Evolutionary conservation across 305 asterid genomes (phyloP), one percentile per base, ranked within the genome.

Genomic region (Withania somnifera): DNA sequence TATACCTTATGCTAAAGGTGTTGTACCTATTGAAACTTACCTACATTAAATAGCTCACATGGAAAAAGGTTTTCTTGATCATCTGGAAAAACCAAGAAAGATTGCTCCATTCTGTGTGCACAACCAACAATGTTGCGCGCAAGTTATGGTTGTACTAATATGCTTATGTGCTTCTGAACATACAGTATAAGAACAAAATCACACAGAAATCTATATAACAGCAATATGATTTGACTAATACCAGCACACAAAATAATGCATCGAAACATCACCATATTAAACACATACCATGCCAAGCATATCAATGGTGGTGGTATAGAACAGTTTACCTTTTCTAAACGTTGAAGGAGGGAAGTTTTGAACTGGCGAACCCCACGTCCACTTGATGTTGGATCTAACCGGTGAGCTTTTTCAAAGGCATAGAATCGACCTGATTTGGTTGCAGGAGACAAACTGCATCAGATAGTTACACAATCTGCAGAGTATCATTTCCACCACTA

Each of bases 361-460:
- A 96, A 96, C 82, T 96, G 99, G 52, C 99, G 99, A 88, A 96
- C 99, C 64, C 99, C 99, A 86, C 99, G 97, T 81, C 99, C 99
- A 83, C 98, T 94, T 79, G 99, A 96, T 79, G 94, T 93, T 83
- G 98, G 98, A 90, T 96, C 99, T 54, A 96, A 85, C 60, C 97
- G 90, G 79, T 96, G 99, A 78, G 99, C 98, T 89, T 94, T 96
- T 91, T 96, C 99, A 79, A 96, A 96, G 77, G 99, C 99, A 66
- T 93, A 96, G 84, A 96, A 96, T 77, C 99, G 98, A 84, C 99
- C 99, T 96, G 91, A 87, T 79, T 84, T 86, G 80, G 82, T 51
- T 75, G 63, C 63, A 75, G 80, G 47, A 75, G 61, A 51, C 63
- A 75, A 75, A 52, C 63, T 28, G 42, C 63, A n/a, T 75, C n/a